Evolutionary conservation across 225 moss, liverwort and hornwort genomes (phyloP).

Genomic region (Physcomitrellopsis africana): DNA sequence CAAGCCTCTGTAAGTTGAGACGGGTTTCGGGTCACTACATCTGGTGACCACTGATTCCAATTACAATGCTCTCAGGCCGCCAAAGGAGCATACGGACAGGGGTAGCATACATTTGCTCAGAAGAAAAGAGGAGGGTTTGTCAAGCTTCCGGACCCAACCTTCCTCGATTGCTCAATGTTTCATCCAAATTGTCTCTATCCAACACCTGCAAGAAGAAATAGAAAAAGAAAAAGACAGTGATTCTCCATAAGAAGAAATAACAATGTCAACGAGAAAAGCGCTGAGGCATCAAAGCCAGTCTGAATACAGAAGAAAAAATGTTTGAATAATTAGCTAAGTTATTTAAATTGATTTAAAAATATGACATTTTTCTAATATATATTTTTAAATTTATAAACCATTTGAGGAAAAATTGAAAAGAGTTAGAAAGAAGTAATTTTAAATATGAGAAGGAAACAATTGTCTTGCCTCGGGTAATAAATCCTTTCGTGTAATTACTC

Average conservation of each 20-base stretch:
- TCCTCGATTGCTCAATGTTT: slow-evolving; percentile 66
- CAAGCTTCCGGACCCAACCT: slow-evolving; percentile 76
- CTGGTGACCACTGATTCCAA: slow-evolving; percentile 2
- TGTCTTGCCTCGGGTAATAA: slow-evolving; percentile 77
- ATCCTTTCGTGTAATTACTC: slow-evolving; percentile 93
- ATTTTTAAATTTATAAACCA: not conserved
- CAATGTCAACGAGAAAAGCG: not conserved
- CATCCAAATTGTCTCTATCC: slow-evolving; percentile 54
- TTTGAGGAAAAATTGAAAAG: not conserved
- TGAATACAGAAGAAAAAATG: no score
- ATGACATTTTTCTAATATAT: not conserved
- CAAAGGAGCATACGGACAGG: slow-evolving; percentile 45
- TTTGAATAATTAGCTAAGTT: no score
- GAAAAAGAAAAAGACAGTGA: not conserved
- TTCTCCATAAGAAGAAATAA: not conserved
- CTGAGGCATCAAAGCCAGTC: no score
- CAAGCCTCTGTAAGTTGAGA: not conserved
- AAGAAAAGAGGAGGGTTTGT: slow-evolving; percentile 58
- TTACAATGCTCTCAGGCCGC: slow-evolving; percentile 28
- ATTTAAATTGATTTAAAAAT: no score
- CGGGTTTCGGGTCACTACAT: not conserved
- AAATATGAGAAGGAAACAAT: slow-evolving; percentile 8
- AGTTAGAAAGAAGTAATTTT: not conserved
- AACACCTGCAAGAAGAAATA: slow-evolving; percentile 39
- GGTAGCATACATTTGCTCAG: slow-evolving; percentile 57